Evolutionary conservation across 2,329 filamentous ascomycete species (phyloP).

Genomic region (Penicillium sumatraense): DNA sequence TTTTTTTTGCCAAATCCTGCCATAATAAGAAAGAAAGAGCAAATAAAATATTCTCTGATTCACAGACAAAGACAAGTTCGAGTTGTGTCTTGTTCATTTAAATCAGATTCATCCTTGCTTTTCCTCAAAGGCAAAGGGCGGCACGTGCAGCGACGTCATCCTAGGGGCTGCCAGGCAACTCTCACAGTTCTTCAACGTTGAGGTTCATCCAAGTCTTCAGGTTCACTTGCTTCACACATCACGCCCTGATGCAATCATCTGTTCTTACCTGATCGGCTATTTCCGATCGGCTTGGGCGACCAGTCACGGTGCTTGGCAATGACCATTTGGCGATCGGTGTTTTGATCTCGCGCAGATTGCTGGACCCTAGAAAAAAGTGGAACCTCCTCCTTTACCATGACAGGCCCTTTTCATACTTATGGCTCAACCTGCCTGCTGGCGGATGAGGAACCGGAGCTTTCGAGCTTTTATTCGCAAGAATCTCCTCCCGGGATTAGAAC

Average conservation of each 20-base stretch:
- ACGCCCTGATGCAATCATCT: constrained; percentile 2
- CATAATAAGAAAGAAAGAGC: too few relatives aligned
- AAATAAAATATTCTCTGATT: too few relatives aligned
- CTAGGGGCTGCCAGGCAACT: constrained; percentile 12
- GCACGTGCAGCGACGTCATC: constrained; percentile 45
- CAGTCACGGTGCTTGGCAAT: constrained; percentile 15
- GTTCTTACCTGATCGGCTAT: constrained; percentile 4
- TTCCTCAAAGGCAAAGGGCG: constrained; percentile 3
- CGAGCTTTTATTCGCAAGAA: constrained; percentile 40
- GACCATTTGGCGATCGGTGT: constrained; percentile 12
- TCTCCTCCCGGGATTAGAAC: constrained; percentile 64
- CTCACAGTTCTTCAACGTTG: background rate
- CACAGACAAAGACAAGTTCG: too few relatives aligned
- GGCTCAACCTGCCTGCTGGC: constrained; percentile 61
- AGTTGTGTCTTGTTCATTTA: too few relatives aligned
- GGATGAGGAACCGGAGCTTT: constrained; percentile 39
- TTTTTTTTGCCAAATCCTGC: too few relatives aligned
- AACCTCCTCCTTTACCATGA: constrained; percentile 34
- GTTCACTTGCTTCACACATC: too few relatives aligned
- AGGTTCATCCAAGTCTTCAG: background rate
- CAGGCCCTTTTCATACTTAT: constrained; percentile 60
- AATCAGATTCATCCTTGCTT: background rate
- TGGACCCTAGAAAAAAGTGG: constrained; percentile 18
- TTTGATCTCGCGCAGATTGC: constrained; percentile 13
- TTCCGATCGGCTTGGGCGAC: constrained; percentile 8